Evolutionary conservation across 2,329 filamentous ascomycete species (phyloP), one percentile per base, ranked within the genome.

Genomic region (Polytolypa hystricis): DNA sequence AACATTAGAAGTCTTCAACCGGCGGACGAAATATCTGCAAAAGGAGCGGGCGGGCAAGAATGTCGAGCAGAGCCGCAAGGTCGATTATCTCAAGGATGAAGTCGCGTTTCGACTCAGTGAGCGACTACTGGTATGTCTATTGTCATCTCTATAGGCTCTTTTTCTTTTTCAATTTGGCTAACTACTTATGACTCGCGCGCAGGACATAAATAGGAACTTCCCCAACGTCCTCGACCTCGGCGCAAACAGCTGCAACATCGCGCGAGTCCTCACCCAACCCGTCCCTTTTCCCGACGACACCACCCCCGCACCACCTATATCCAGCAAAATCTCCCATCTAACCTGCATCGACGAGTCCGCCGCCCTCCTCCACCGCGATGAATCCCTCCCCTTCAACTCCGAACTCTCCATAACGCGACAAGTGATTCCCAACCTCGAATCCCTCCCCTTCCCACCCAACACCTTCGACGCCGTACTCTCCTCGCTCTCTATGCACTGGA

Each of bases 161-260:
- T n/a, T n/a, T n/a, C n/a, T n/a, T 16, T 33, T 21, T 5, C 33
- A 38, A 41, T n/a, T n/a, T 38, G 10, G 30, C 30, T 38, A 23
- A 36, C 26, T 47, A 38, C 30, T 18, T 28, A 11, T 9, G 7
- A 5, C 16, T 11, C 7, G 20, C 31, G 18, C n/a, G 7, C 45
- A 87, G 83, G 87, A 96, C 56, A 93, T 98, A 66, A 94, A 93
- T 51, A 82, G 91, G 20, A 70, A 77, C 39, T 95, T 93, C 51
- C 75, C 81, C 30, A 72, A 76, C 46, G 85, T 86, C 16, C 81
- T 98, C 42, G 91, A 98, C 59, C 77, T 95, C 20, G 91, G 91
- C 43, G 89, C 91, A 43, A 94, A 96, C 58, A 84, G 89, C 43
- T 95, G 89, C 71, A 93, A 95, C 60, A 78, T 98, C 42, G 87